A percentile compares a stretch with the other conserved stretches of the same genome.
Evolutionary conservation across 768 basidiomycete genomes (phyloP).

Genomic region (Phylloporus rhodoxanthus): DNA sequence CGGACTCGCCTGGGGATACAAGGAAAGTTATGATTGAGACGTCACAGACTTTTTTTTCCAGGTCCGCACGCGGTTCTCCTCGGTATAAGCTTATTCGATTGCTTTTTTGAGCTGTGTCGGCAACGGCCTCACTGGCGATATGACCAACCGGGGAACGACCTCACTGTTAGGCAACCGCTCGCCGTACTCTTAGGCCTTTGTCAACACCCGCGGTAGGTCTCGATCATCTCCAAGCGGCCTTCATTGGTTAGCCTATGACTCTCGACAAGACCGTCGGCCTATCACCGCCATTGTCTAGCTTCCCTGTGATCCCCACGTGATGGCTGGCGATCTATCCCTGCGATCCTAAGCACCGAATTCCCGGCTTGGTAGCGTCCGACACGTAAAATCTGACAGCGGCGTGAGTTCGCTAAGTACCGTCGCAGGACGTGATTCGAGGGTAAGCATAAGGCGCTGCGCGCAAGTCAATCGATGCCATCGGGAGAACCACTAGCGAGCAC

Average conservation of each 20-base stretch:
- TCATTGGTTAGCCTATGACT: slow-evolving; percentile 6
- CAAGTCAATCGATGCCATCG: slow-evolving; percentile 29
- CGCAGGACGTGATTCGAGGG: slow-evolving; percentile 27
- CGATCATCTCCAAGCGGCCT: slow-evolving; percentile 17
- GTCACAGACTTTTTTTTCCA: slow-evolving; percentile 8
- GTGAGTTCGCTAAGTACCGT: slow-evolving; percentile 15
- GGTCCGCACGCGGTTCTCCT: slow-evolving; percentile 10
- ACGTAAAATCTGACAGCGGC: slow-evolving; percentile 30
- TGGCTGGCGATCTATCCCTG: slow-evolving; percentile 8
- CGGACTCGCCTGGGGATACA: background rate
- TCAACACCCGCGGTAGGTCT: slow-evolving; percentile 3
- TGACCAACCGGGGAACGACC: slow-evolving; percentile 6
- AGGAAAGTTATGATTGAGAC: slow-evolving; percentile 7
- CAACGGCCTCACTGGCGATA: slow-evolving; percentile 1
- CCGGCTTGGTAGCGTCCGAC: slow-evolving; percentile 6
- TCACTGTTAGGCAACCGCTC: slow-evolving; percentile 1
- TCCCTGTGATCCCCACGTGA: slow-evolving; percentile 12
- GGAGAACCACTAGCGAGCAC: slow-evolving; percentile 16
- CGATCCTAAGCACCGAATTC: slow-evolving; percentile 8
- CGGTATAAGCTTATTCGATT: slow-evolving; percentile 1
- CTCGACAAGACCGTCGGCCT: slow-evolving; percentile 13
- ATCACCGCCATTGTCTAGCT: slow-evolving; percentile 25
- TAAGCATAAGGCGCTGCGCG: slow-evolving; percentile 16
- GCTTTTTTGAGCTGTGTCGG: slow-evolving; percentile 11
- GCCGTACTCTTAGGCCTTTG: slow-evolving; percentile 5